Conservation (phyloP, 2,329 filamentous ascomycete genomes). For the Aspergillus quadrilineatus region DNA sequence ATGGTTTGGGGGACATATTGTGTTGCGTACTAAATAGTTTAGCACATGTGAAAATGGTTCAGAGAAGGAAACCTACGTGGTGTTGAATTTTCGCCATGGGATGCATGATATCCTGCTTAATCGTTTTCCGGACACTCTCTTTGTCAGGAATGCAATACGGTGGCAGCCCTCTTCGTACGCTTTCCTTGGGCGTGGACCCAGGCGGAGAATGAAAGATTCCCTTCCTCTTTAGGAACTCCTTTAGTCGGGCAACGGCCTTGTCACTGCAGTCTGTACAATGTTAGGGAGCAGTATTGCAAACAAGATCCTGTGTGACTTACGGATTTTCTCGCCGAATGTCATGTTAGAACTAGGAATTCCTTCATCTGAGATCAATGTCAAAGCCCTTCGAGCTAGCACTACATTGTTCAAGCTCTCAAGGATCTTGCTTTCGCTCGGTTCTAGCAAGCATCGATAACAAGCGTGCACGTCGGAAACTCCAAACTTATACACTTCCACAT, state of each 20-base stretch:
- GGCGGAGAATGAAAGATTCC: constrained; percentile 28
- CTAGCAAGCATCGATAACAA: constrained; percentile 49
- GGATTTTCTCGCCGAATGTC: constrained; percentile 31
- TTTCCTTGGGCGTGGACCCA: constrained; percentile 33
- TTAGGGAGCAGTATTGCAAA: constrained; percentile 14
- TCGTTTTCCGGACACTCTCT: constrained; percentile 19
- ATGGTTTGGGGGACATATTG: background rate
- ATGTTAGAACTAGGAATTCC: constrained; percentile 29
- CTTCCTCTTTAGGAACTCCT: constrained; percentile 29
- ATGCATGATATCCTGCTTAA: constrained; percentile 31
- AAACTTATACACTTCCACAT: constrained; percentile 35
- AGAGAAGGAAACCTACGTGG: constrained; percentile 25
- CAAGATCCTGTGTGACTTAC: constrained; percentile 22
- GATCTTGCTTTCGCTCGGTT: constrained; percentile 27
- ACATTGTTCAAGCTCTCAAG: constrained; percentile 29
- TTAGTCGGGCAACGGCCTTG: constrained; percentile 30
- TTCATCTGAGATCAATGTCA: constrained; percentile 30
- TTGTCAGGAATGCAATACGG: constrained; percentile 26
- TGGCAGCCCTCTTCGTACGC: constrained; percentile 29
- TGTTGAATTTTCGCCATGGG: constrained; percentile 35
- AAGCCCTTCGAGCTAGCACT: constrained; percentile 28
- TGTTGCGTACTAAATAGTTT: constrained; percentile 17
- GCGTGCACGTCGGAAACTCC: constrained; percentile 44
- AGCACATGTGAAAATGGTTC: background rate
- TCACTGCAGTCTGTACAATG: constrained; percentile 30